Evolutionary conservation across 164 flowering plant genomes (phyloP), one percentile per base, ranked within the genome.

Genomic region (Aristolochia californica): DNA sequence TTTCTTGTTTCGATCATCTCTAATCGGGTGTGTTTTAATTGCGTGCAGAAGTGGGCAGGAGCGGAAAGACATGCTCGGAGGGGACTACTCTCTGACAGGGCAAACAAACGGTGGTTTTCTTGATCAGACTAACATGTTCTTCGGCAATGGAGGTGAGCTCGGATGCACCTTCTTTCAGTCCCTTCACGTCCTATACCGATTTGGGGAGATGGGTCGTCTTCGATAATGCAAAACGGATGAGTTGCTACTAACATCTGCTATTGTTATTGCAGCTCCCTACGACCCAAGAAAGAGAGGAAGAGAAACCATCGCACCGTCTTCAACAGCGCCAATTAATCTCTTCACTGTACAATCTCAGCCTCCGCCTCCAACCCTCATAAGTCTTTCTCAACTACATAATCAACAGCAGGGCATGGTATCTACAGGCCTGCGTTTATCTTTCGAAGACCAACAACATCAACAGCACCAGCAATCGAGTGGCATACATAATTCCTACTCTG

Each of bases 351-450:
- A 79, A 60, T 66, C 72, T 2, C 75, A 67, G 24, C 68, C 58
- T 25, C 81, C 73, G 18, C 43, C 60, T 49, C 56, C 81, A 26
- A 80, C 73, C 54, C 58, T 83, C 2, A 74, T 85, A 43, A 80
- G 79, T 60, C 78, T 85, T 45, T 44, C 88, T 17, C 82, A 78
- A 57, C 87, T 83, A 52, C 86, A 81, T 28, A 75, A 68, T 28
- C 76, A 72, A 20, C 78, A 62, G 27, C 62, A 65, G 10, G 26
- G 45, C 43, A 62, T 65, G 13, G 88, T 88, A 21, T 88, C 87
- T 34, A 85, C 88, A 2, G 96, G 96, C 18, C 85, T 88, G 43
- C 69, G 76, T 0, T 63, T 88, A 54, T 72, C 91, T 13, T 80
- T 76, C 56, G 78, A 74, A 34, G 88, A 78, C 38, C 81, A 77